phyloP scores from a whole-genome alignment of 2,329 filamentous ascomycete species.

The Paraphaeosphaeria minitans region DNA sequence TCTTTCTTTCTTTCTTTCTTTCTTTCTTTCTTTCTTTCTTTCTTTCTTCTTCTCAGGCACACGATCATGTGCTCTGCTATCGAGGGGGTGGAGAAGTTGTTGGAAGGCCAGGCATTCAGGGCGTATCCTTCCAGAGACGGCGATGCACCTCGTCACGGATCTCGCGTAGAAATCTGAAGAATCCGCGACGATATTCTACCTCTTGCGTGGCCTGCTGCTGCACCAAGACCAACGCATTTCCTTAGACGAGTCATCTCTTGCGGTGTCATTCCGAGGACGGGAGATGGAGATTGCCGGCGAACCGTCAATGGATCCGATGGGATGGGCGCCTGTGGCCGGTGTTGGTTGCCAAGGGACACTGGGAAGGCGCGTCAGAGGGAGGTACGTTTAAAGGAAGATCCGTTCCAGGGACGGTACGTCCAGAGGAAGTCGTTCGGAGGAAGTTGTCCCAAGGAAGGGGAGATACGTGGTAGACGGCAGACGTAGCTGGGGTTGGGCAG shows the following conservation, averaged over 20 bases:
- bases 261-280: background rate
- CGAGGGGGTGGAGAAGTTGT: background rate
- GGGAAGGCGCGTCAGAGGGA: too few relatives aligned
- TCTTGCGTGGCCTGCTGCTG: background rate
- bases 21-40: too few relatives aligned
- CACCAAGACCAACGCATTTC: background rate
- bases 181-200: background rate
- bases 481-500: background rate
- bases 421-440: too few relatives aligned
- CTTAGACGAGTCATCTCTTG: background rate
- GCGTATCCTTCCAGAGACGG: background rate
- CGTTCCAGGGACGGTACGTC: too few relatives aligned
- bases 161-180: background rate
- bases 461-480: too few relatives aligned
- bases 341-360: too few relatives aligned
- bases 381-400: too few relatives aligned
- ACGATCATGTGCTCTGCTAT: background rate
- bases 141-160: background rate
- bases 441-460: too few relatives aligned
- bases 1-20: too few relatives aligned
- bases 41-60: too few relatives aligned
- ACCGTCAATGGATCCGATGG: too few relatives aligned
- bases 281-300: too few relatives aligned
- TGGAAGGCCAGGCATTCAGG: background rate
- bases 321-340: background rate